A percentile compares a stretch with the other conserved stretches of the same genome.
Evolutionary conservation across 2,329 filamentous ascomycete species (phyloP).

Genomic region (Daldinia sp.): DNA sequence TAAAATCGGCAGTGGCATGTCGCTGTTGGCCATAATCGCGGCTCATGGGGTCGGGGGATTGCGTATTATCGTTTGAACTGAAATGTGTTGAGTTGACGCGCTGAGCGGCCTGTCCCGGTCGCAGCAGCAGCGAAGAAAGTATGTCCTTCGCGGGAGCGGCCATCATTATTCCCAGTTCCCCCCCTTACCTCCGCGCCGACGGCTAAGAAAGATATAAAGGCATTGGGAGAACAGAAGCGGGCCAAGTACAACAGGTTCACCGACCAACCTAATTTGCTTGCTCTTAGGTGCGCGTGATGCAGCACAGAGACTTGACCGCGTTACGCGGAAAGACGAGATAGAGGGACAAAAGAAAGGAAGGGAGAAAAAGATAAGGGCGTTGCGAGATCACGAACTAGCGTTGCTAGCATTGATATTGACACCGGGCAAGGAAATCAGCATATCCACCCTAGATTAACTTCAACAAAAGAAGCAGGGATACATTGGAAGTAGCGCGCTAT

Average conservation of each 20-base stretch:
- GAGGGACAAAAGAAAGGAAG: conserved; percentile 19
- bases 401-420: conserved; percentile 36
- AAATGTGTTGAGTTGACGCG: conserved; percentile 46
- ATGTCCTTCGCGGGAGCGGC: conserved; percentile 50
- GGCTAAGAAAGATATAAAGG: conserved; percentile 38
- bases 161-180: conserved; percentile 42
- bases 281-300: conserved; percentile 24
- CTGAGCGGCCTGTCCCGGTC: conserved; percentile 43
- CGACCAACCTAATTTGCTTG: conserved; percentile 21
- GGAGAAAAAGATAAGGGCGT: conserved; percentile 25
- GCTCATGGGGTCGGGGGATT: conserved; percentile 48
- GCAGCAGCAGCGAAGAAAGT: conserved; percentile 51
- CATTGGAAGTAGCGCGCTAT: background rate
- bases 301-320: conserved; percentile 30
- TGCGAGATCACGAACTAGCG: conserved; percentile 30
- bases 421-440: conserved; percentile 22
- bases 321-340: conserved; percentile 29
- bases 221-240: conserved; percentile 33
- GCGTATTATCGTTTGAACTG: conserved; percentile 45
- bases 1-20: conserved; percentile 74
- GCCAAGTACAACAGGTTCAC: conserved; percentile 19
- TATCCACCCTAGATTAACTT: conserved; percentile 19
- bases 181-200: conserved; percentile 41
- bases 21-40: conserved; percentile 56
- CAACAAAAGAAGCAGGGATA: conserved; percentile 1